Base-by-base conservation (phyloP, 768 basidiomycete species). In the Sporobolomyces roseus region DNA sequence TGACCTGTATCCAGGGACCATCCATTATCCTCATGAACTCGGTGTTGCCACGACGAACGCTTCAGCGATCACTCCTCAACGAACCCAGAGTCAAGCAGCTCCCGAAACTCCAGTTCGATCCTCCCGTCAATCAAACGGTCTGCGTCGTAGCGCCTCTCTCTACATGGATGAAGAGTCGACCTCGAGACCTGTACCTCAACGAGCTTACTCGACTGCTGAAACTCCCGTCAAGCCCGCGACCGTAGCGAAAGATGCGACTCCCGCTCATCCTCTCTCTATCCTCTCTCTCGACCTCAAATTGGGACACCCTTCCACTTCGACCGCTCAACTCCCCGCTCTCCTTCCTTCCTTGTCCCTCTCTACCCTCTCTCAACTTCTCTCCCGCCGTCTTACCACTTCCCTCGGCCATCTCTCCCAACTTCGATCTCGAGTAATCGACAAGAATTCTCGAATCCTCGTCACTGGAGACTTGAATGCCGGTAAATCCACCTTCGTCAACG, bases 381-480 rank as follows among this genome's bases (percentile, higher is more conserved):
- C 91, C 77, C 90, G 90, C 66, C 87, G 92, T 45, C 85, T 99
- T 74, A 81, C 81, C 21, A 79, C 85, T 29, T 85, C 91, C 27
- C 79, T 90, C 63, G 82, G 83, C 29, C 93, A 97, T 77, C 85
- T 98, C 67, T 84, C 88, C 67, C 88, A 88, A 74, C 87, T 99
- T 70, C 87, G 88, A 38, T 83, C 85, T 56, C 90, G 96, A 46
- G 87, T 98, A 19, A 83, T 89, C 77, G 93, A 97, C 78, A 91
- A 87, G 9, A 89, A 91, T 1, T 94, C 92, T 75, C 91, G 96
- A 78, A 92, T 99, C 56, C 86, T 99, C 71, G 92, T 99, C 66
- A 98, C 96, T 29, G 96, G 96, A 68, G 96, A 99, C 78, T 83
- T 99, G 66, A 99, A 99, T 78, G 89, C 96, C 41, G 96, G 96